Conservation (phyloP, 2,329 filamentous ascomycete genomes). For the Aspergillus fumigatus region DNA sequence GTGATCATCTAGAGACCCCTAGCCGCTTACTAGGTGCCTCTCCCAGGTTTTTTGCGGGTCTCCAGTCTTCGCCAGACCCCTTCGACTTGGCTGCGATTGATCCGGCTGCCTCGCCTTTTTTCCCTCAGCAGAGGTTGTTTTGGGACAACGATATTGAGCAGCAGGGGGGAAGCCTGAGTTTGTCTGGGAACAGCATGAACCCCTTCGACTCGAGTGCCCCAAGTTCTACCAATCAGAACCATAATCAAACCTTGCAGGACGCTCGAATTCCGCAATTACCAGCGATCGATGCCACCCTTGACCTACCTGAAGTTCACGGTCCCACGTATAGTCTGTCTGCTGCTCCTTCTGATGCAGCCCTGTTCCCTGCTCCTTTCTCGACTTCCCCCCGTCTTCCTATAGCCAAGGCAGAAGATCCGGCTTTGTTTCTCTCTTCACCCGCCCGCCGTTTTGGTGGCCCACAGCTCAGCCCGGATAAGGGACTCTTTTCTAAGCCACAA, state of each 20-base stretch:
- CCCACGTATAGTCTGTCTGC: slow-evolving; percentile 26
- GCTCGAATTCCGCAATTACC: slow-evolving; percentile 33
- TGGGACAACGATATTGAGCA: slow-evolving; percentile 42
- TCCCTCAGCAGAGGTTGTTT: slow-evolving; percentile 51
- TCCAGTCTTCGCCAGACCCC: slow-evolving; percentile 56
- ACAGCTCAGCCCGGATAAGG: slow-evolving; percentile 27
- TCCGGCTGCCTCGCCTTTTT: slow-evolving; percentile 53
- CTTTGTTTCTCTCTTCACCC: slow-evolving; percentile 46
- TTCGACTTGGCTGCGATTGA: slow-evolving; percentile 51
- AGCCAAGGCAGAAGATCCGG: slow-evolving; percentile 41
- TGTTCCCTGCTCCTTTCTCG: slow-evolving; percentile 43
- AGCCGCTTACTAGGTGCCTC: slow-evolving; percentile 43
- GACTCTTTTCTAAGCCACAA: slow-evolving; percentile 21
- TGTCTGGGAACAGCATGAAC: slow-evolving; percentile 15
- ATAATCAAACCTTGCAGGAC: slow-evolving; percentile 12
- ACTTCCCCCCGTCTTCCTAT: slow-evolving; percentile 41
- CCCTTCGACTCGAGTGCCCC: slow-evolving; percentile 18
- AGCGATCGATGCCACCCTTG: slow-evolving; percentile 29
- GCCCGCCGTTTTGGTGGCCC: slow-evolving; percentile 43
- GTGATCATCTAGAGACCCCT: slow-evolving; percentile 41
- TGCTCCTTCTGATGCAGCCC: slow-evolving; percentile 30
- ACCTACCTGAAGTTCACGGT: slow-evolving; percentile 29
- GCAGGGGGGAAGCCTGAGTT: slow-evolving; percentile 13
- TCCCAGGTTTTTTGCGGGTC: slow-evolving; percentile 46
- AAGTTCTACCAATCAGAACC: slow-evolving; percentile 16